Evolutionary conservation across 208 protist genomes (phyloP).

Genomic region (Histomonas meleagridis): DNA sequence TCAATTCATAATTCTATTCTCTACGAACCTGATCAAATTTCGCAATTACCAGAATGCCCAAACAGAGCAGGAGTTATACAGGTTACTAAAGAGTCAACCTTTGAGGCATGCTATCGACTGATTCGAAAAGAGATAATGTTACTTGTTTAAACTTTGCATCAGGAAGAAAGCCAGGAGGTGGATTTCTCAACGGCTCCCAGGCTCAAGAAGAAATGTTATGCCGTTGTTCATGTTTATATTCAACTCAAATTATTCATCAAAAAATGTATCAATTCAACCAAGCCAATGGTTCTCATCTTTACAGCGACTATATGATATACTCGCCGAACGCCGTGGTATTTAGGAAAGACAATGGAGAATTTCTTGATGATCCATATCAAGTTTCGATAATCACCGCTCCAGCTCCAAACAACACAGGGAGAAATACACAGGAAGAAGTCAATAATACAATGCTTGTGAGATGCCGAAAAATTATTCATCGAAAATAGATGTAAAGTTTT

Average conservation of each 20-base stretch:
- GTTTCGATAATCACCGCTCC: background rate
- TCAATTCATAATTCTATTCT: background rate
- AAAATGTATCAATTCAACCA: background rate
- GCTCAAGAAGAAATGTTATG: background rate
- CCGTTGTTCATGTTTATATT: background rate
- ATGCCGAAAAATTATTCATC: background rate
- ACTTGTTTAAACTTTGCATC: background rate
- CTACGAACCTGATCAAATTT: background rate
- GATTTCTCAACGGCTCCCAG: background rate
- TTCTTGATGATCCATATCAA: background rate
- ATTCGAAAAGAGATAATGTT: background rate
- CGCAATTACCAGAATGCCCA: background rate
- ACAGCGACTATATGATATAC: background rate
- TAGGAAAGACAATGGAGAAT: background rate
- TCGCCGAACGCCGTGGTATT: background rate
- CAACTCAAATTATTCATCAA: background rate
- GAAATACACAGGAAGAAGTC: background rate
- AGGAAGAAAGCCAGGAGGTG: slow-evolving; percentile 10
- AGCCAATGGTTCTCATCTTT: background rate
- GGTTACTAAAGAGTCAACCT: background rate
- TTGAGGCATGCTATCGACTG: background rate
- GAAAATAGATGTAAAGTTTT: background rate
- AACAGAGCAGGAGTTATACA: background rate
- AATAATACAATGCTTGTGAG: background rate
- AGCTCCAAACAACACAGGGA: background rate